Evolutionary conservation across 805 yeast genomes (phyloP), one percentile per base, ranked within the genome.

Genomic region (Saccharomycopsis sp.): DNA sequence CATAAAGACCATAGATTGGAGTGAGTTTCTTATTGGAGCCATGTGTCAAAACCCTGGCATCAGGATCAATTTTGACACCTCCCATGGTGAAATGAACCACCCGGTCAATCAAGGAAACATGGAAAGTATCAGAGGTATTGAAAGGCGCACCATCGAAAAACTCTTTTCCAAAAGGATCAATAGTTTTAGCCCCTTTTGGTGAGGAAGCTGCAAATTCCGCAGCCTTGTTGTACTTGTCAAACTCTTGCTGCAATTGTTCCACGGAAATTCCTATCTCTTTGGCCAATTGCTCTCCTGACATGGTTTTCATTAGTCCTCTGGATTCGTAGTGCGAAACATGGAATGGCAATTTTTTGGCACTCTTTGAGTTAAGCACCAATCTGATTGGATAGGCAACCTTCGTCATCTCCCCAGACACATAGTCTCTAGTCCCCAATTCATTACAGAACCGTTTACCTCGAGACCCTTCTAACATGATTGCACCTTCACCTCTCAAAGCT

Each of bases 81-180:
- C 88, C 88, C 87, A 83, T 83, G 15, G 87, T 81, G 67, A 83
- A 83, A 66, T 83, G 88, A 51, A 83, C 71, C 58, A 80, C 82
- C 41, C 86, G 74, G 3, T 84, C 79, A 51, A 81, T 74, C 60
- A 73, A 77, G 1, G 84, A 79, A 23, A 79, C 81, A 62, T 80
- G 79, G 64, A 79, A 79, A 40, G 66, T 67, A 7, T 72, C 70
- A 47, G 64, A 61, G 34, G 65, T 61, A 21, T 60, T 63, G 56
- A 78, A 71, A 4, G 84, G 84, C 3, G 77, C 69, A 34, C 77
- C 75, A 16, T 81, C 78, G 67, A 76, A 80, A 62, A 64, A 78
- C 62, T 72, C 71, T 67, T 80, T 80, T 21, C 81, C 82, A 61
- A 66, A 80, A 15, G 71, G 68, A 51, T 69, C 71, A 48, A 67